Evolutionary conservation across 805 yeast genomes (phyloP).

Genomic region (Grigorovia humatica): DNA sequence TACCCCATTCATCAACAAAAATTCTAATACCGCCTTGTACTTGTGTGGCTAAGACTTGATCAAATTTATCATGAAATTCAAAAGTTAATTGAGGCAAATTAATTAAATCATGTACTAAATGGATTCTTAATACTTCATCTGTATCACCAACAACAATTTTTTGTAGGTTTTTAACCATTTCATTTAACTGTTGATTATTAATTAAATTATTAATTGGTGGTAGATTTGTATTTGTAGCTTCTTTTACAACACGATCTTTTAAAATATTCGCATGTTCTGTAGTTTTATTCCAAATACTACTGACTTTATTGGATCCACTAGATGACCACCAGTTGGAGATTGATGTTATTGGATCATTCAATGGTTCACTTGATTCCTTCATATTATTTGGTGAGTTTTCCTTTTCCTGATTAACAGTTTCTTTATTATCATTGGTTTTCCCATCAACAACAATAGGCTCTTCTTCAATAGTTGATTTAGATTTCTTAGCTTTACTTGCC

Average conservation of each 20-base stretch:
- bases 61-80: slow-evolving; percentile 42
- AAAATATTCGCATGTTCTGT: slow-evolving; percentile 36
- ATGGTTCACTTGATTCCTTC: slow-evolving; percentile 8
- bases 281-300: slow-evolving; percentile 57
- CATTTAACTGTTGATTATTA: slow-evolving; percentile 16
- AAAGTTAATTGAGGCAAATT: slow-evolving; percentile 36
- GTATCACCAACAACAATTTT: slow-evolving; percentile 31
- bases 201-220: slow-evolving; percentile 11
- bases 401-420: slow-evolving; percentile 17
- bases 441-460: slow-evolving; percentile 9
- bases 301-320: slow-evolving; percentile 56
- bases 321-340: slow-evolving; percentile 67
- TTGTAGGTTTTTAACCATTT: slow-evolving; percentile 24
- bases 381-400: slow-evolving; percentile 10
- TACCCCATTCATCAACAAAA: slow-evolving; percentile 42
- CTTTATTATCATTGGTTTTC: slow-evolving; percentile 5
- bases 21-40: slow-evolving; percentile 71
- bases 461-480: slow-evolving; percentile 10
- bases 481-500: neutral
- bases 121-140: slow-evolving; percentile 48
- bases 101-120: slow-evolving; percentile 57
- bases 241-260: slow-evolving; percentile 28
- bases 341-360: slow-evolving; percentile 53
- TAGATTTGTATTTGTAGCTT: slow-evolving; percentile 17
- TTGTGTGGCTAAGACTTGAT: slow-evolving; percentile 51